Base-by-base conservation (phyloP, 169 alveolate genomes). In the Toxoplasma gondii region DNA sequence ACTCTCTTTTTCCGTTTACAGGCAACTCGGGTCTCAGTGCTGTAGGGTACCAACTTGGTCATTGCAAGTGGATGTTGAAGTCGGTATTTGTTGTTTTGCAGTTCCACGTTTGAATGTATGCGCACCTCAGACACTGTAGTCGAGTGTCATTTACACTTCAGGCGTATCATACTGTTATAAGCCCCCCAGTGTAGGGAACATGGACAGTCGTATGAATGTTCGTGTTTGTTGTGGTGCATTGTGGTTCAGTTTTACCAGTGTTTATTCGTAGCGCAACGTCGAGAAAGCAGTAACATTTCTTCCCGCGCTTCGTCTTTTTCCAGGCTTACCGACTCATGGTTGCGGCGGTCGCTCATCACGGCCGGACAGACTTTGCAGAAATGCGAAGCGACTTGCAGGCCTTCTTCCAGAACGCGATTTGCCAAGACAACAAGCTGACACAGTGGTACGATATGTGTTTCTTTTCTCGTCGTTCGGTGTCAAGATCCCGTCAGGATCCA, bases 271-370 rank as follows among this genome's bases (percentile, higher is more conserved):
- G n/a, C n/a, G n/a, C n/a, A n/a, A n/a, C n/a, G n/a, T n/a, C n/a
- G n/a, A n/a, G n/a, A n/a, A n/a, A n/a, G n/a, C n/a, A n/a, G n/a
- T n/a, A n/a, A n/a, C n/a, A n/a, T n/a, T n/a, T n/a, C n/a, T n/a
- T n/a, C n/a, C n/a, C n/a, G 90, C 12, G 12, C 82, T 92, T 92
- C n/a, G 84, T 49, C 22, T 91, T 43, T 34, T 44, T 41, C 44
- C 94, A 92, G 94, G 94, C 87, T 7, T 44, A 44, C 44, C 87
- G 88, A 43, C n/a, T 92, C 49, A 84, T 84, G 74, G 92, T 92
- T 70, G 94, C 94, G 0, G 34, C 94, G 0, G 94, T 92, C 54
- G 83, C 92, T 24, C 94, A 92, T 7, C 81, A 92, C 44, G 94
- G 88, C 34, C 88, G 83, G n/a, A 5, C 92, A 0, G 94, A 83